Percentiles rank a stretch among this genome's conserved stretches.
Evolutionary conservation across 106 monocot genomes (phyloP).

Genomic region (Dendrobium chrysotoxum): DNA sequence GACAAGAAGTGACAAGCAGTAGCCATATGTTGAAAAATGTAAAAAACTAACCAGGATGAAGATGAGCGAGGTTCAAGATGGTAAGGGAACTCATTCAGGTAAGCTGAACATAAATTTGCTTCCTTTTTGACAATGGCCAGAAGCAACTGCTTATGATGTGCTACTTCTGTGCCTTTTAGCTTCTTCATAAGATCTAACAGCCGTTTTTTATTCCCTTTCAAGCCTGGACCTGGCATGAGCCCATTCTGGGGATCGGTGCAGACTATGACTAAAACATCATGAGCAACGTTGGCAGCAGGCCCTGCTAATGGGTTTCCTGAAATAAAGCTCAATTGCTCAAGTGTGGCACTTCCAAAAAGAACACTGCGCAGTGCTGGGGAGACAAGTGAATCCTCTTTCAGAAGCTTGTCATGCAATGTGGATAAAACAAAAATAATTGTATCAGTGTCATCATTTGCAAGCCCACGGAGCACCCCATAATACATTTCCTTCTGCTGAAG

Average conservation of each 20-base stretch:
- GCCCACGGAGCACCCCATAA: conserved; percentile 57
- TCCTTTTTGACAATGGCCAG: conserved; percentile 55
- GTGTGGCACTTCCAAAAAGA: conserved; percentile 78
- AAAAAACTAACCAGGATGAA: conserved; percentile 62
- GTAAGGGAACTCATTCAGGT: conserved; percentile 82
- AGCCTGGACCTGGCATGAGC: conserved; percentile 60
- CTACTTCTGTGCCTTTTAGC: conserved; percentile 62
- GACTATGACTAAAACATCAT: conserved; percentile 75
- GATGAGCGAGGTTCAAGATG: conserved; percentile 60
- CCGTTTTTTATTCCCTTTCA: conserved; percentile 77
- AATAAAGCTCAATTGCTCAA: conserved; percentile 73
- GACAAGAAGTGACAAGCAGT: not conserved
- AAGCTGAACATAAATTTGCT: conserved; percentile 54
- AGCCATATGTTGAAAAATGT: not conserved
- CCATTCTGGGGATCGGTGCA: conserved; percentile 92
- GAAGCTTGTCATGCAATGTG: conserved; percentile 49
- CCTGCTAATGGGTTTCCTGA: conserved; percentile 64
- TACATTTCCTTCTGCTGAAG: conserved; percentile 82
- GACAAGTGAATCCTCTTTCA: conserved; percentile 45
- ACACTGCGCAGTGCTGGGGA: conserved; percentile 77
- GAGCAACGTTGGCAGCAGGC: conserved; percentile 59
- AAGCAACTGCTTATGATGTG: conserved; percentile 60
- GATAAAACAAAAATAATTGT: conserved; percentile 52
- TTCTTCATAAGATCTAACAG: conserved; percentile 89
- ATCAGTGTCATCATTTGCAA: conserved; percentile 61